Evolutionary conservation across 2,329 filamentous ascomycete species (phyloP), one percentile per base, ranked within the genome.

Genomic region (Ophiostoma perfectum): DNA sequence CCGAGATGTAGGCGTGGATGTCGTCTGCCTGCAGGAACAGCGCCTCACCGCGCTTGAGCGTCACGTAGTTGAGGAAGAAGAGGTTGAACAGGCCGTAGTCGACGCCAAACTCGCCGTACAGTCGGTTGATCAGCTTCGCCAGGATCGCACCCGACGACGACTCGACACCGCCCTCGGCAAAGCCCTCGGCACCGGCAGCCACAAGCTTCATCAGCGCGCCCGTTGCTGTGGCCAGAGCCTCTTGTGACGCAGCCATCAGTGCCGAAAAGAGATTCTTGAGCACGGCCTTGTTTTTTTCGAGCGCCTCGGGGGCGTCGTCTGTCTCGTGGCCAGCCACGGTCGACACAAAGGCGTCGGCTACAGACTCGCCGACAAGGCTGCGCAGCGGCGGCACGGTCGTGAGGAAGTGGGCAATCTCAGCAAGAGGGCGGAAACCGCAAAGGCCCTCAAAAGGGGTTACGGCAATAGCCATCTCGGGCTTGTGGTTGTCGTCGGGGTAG

Each of bases 401-500:
- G 44, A 96, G 82, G 78, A 98, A 98, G 77, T 96, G 91, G 0
- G 88, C 83, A 71, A 98, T 95, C 79, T 99, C 93, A 5, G 81
- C 82, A 36, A 97, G 82, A 0, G 95, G 95, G 9, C 95, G 87
- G 83, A 99, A 99, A 45, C 95, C 95, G 75, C 95, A 99, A 45
- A 99, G 86, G 0, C 95, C 95, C 77, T 98, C 94, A 73, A 99
- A 99, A 0, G 92, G 90, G 0, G 95, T 98, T 75, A 99, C 90
- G 71, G 95, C 95, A 78, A 99, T 97, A 71, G 95, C 93, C 95
- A 99, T 99, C 80, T 99, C 95, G 45, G 95, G 95, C 81, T 99
- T 99, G 84, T 99, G 95, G 81, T 99, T 99, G 82, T 98, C 94
- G 82, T 99, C 93, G 69, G 94, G 95, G 77, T 99, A 99, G 82